Conservation (phyloP, 1,284 basidiomycete genomes). For the Sutorius eximius region DNA sequence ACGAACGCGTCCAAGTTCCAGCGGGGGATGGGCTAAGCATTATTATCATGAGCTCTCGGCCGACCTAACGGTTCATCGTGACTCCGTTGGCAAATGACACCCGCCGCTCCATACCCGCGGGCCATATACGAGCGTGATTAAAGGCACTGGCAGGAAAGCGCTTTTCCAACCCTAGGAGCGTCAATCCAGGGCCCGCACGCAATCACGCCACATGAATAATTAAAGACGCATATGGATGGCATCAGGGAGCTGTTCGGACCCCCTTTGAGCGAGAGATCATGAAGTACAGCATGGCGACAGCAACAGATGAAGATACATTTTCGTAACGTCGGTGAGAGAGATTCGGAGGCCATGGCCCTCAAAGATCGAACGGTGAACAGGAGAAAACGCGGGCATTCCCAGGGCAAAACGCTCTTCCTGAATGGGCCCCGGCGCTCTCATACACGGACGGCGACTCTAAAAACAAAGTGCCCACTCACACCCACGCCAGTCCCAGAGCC, state of each 20-base stretch:
- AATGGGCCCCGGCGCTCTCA: neutral
- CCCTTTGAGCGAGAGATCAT: neutral
- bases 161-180: neutral
- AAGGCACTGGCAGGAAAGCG: neutral
- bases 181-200: neutral
- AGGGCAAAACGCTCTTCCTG: neutral
- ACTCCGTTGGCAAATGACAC: neutral
- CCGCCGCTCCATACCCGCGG: neutral
- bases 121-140: neutral
- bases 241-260: neutral
- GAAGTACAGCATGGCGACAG: neutral
- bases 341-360: neutral
- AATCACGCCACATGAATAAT: neutral
- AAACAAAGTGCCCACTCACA: neutral
- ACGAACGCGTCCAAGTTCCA: neutral
- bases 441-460: neutral
- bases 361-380: neutral
- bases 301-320: neutral
- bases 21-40: neutral
- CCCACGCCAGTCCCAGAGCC: constrained; percentile 8
- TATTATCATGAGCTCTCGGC: neutral
- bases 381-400: constrained; percentile 7
- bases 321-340: constrained; percentile 13
- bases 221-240: neutral
- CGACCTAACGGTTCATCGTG: neutral